Conservation (phyloP, 495 filamentous ascomycete genomes). For the Ramalina peruviana region DNA sequence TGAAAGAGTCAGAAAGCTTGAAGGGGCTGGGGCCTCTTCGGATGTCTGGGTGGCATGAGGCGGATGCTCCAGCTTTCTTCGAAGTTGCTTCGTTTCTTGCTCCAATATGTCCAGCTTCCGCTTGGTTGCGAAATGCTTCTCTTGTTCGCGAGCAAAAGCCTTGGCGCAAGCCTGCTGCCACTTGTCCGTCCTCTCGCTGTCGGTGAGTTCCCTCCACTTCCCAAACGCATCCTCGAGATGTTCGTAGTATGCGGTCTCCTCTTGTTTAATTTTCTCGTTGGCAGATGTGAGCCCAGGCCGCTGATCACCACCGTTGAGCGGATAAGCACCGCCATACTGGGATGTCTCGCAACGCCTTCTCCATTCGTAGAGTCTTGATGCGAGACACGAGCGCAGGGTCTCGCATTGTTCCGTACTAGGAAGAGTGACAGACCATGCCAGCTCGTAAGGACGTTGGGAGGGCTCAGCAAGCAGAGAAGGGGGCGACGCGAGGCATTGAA, state of each 20-base stretch:
- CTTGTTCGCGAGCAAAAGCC: conserved; percentile 51
- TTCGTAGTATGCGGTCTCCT: conserved; percentile 29
- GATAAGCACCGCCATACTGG: conserved; percentile 7
- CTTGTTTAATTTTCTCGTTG: conserved; percentile 42
- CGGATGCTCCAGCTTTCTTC: conserved; percentile 52
- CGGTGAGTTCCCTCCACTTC: conserved; percentile 50
- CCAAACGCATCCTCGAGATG: conserved; percentile 59
- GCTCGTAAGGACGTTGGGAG: conserved; percentile 51
- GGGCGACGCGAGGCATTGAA: conserved; percentile 66
- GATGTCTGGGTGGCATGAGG: conserved; percentile 54
- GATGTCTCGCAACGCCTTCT: conserved; percentile 17
- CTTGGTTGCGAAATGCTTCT: conserved; percentile 48
- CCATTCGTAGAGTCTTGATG: conserved; percentile 51
- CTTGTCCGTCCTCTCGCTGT: conserved; percentile 41
- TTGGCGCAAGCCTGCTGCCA: conserved; percentile 74
- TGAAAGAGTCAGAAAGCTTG: conserved; percentile 46
- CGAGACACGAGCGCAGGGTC: conserved; percentile 49
- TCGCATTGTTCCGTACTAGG: conserved; percentile 59
- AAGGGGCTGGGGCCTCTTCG: conserved; percentile 53
- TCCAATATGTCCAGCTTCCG: conserved; percentile 45
- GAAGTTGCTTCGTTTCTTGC: conserved; percentile 61
- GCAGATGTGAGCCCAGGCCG: conserved; percentile 30
- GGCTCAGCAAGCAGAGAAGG: conserved; percentile 53
- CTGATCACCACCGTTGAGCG: conserved; percentile 19
- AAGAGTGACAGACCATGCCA: conserved; percentile 61